Evolutionary conservation across 164 flowering plant genomes (phyloP).

Genomic region (Hamamelis virginiana): DNA sequence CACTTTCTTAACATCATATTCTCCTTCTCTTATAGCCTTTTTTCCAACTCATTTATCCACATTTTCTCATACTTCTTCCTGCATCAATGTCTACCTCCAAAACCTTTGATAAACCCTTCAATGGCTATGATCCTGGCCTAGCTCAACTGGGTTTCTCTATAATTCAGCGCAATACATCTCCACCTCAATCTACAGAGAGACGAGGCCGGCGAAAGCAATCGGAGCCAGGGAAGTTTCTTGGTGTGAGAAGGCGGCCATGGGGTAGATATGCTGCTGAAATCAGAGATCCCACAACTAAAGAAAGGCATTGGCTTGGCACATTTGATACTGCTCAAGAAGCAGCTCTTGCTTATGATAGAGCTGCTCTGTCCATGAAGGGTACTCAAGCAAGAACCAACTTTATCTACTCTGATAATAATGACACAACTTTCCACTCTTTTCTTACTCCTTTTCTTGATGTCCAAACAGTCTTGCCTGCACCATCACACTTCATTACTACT

Average conservation of each 20-base stretch:
- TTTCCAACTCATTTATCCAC: constrained; percentile 6
- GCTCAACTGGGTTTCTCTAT: constrained; percentile 47
- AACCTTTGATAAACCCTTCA: constrained; percentile 33
- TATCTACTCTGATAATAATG: constrained; percentile 66
- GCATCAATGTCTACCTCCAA: constrained; percentile 42
- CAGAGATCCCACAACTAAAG: constrained; percentile 90
- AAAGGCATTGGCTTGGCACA: constrained; percentile 96
- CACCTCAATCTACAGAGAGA: constrained; percentile 41
- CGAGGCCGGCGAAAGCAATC: constrained; percentile 74
- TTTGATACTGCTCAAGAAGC: constrained; percentile 98
- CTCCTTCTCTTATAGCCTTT: background rate
- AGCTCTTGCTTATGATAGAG: constrained; percentile 94
- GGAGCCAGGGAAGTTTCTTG: constrained; percentile 90
- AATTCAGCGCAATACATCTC: constrained; percentile 49
- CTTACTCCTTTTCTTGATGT: constrained; percentile 47
- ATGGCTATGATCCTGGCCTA: constrained; percentile 16
- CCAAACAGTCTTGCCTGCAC: constrained; percentile 35
- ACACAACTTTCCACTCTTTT: constrained; percentile 43
- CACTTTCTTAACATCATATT: background rate
- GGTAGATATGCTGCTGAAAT: constrained; percentile 96
- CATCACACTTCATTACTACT: constrained; percentile 16
- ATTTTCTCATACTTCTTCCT: constrained; percentile 5
- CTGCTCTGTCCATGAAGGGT: constrained; percentile 95
- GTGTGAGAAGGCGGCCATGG: constrained; percentile 91
- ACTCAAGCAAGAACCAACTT: constrained; percentile 94